A percentile compares a stretch with the other conserved stretches of the same genome.
Conservation (phyloP, 2,329 filamentous ascomycete genomes). For the Aspergillus fumigatus region DNA sequence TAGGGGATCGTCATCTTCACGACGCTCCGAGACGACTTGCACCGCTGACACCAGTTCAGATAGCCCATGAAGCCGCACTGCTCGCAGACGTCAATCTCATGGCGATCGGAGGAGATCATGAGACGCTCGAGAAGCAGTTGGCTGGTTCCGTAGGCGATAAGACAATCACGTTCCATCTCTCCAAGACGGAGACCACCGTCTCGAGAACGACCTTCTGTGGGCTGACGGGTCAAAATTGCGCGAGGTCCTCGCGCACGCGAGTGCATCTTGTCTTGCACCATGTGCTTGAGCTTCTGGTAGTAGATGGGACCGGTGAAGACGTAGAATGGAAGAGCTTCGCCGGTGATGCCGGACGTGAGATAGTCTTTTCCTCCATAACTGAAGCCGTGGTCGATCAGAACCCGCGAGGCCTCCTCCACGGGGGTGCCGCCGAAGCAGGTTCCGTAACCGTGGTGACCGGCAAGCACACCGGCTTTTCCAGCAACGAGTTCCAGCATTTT, state of each 20-base stretch:
- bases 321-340: slow-evolving; percentile 88
- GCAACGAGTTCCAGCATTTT: slow-evolving; percentile 95
- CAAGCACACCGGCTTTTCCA: slow-evolving; percentile 85
- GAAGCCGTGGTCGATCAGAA: slow-evolving; percentile 83
- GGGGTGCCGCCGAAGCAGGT: slow-evolving; percentile 80
- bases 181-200: slow-evolving; percentile 89
- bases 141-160: slow-evolving; percentile 93
- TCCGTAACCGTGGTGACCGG: slow-evolving; percentile 83
- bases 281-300: slow-evolving; percentile 99
- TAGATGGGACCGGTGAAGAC: slow-evolving; percentile 99
- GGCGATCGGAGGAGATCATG: slow-evolving; percentile 90
- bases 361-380: slow-evolving; percentile 97
- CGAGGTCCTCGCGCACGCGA: slow-evolving; percentile 84
- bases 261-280: slow-evolving; percentile 99
- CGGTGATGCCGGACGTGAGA: slow-evolving; percentile 90
- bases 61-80: slow-evolving; percentile 93
- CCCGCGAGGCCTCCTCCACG: slow-evolving; percentile 82
- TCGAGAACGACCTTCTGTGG: slow-evolving; percentile 88
- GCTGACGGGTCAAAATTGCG: slow-evolving; percentile 89
- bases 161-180: slow-evolving; percentile 98
- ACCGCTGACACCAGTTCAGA: slow-evolving; percentile 89
- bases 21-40: slow-evolving; percentile 77
- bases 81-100: slow-evolving; percentile 90
- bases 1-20: slow-evolving; percentile 96
- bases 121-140: slow-evolving; percentile 88